Evolutionary conservation across 2,329 filamentous ascomycete genomes (phyloP).

Genomic region (Bipolaris victoriae): DNA sequence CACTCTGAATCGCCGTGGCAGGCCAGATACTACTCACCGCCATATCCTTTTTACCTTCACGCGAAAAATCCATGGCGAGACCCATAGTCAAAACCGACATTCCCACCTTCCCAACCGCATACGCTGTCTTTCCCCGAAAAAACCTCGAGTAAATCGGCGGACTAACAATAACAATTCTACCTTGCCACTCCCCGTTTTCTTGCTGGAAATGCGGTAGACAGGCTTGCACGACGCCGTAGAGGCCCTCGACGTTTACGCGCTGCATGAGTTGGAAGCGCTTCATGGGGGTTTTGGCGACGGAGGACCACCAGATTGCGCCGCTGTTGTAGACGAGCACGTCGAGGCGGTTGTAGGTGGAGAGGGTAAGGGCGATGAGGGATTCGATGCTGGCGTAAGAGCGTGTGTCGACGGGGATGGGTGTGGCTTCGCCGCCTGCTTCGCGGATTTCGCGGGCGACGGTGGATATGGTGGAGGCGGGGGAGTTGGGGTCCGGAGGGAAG

Average conservation of each 20-base stretch:
- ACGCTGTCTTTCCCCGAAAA: conserved; percentile 84
- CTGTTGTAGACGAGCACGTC: conserved; percentile 83
- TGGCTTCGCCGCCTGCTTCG: conserved; percentile 67
- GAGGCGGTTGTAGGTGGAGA: conserved; percentile 65
- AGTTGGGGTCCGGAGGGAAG: conserved; percentile 80
- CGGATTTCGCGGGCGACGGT: conserved; percentile 78
- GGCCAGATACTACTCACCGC: conserved; percentile 85
- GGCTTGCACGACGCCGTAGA: conserved; percentile 75
- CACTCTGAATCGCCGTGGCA: conserved; percentile 77
- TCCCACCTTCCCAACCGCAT: conserved; percentile 76
- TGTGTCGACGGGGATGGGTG: conserved; percentile 73
- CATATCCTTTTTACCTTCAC: conserved; percentile 70
- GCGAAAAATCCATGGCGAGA: conserved; percentile 78
- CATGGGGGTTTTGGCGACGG: conserved; percentile 73
- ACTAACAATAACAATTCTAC: conserved; percentile 76
- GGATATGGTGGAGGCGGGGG: conserved; percentile 74
- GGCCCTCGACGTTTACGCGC: conserved; percentile 64
- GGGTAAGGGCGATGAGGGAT: conserved; percentile 63
- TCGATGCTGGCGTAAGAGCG: conserved; percentile 68
- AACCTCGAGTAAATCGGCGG: conserved; percentile 87
- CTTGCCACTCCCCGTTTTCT: conserved; percentile 58
- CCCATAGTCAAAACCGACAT: conserved; percentile 86
- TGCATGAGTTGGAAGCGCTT: conserved; percentile 72
- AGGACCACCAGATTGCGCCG: conserved; percentile 84
- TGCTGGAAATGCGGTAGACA: conserved; percentile 68